Base-by-base conservation (phyloP, 805 yeast genomes). In the Debaryomyces castellii region DNA sequence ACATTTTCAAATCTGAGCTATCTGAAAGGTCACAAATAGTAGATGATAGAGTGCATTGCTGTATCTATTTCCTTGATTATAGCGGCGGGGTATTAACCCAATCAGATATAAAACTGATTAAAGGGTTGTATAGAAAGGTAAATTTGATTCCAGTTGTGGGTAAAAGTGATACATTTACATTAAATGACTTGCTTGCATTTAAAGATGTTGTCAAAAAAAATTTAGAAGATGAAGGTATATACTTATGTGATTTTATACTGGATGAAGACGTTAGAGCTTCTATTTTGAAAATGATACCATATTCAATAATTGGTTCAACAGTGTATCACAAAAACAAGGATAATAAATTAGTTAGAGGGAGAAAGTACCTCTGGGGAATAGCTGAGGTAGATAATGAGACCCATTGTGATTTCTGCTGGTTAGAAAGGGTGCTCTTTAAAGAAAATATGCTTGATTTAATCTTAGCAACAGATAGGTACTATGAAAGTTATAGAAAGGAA, bases 321-420 rank as follows among this genome's bases (percentile, higher is more conserved):
- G 73, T 75, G 9, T 33, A 41, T 11, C 47, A 53, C 48, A 40
- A 35, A n/a, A 54, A 55, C 18, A 37, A 51, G 1, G 56, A 54
- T 7, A 60, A 83, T 8, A 65, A 74, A 25, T 49, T 65, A 3
- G 87, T 87, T 23, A 74, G 86, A 51, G 96, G 94, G 14, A 77
- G 96, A 57, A 76, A 77, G 58, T 91, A 89, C 67, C 75, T 71
- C 14, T 91, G 97, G 97, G 97, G 97, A 0, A 64, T 79, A 18
- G 87, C 88, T 11, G 96, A 90, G 59, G 86, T 88, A 34, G 96
- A 87, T 58, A 85, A 89, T 61, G 78, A 77, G 16, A 63, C 69
- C 7, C 90, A 86, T 63, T 88, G 96, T 65, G 97, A 92, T 61
- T 89, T 89, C 58, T 51, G 65, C 23, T 73, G 73, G 49, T 73